Base-by-base conservation (phyloP, 2,329 filamentous ascomycete species). In the Beauveria sp. region DNA sequence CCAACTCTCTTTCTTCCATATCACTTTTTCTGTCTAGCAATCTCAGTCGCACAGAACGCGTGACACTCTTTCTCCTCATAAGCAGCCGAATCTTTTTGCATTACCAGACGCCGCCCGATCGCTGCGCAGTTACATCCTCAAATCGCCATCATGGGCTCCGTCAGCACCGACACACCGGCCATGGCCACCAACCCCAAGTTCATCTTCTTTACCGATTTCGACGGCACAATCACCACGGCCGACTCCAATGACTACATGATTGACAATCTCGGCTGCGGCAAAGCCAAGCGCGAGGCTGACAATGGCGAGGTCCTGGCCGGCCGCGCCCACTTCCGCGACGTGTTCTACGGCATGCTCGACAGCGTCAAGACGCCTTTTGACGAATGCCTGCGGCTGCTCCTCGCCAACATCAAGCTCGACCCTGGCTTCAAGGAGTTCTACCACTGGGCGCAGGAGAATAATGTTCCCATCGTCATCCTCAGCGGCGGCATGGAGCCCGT, bases 171-270 rank as follows among this genome's bases (percentile, higher is more conserved):
- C 53, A 81, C 84, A 28, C 84, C 84, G 61, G 85, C 85, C 50
- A 77, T 87, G 73, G 79, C 79, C 69, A 86, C 80, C 62, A 86
- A 89, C 73, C 93, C 93, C 57, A 89, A 91, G 77, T 90, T 91
- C 79, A 93, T 99, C 80, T 97, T 99, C 84, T 98, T 98, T 81
- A 96, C 93, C 68, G 95, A 99, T 78, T 98, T 98, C 73, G 95
- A 99, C 76, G 95, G 95, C 70, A 98, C 93, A 59, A 93, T 97
- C 73, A 97, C 93, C 54, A 82, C 81, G 60, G 79, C 83, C 69
- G 85, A 87, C 75, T 83, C 72, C 72, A 88, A 87, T 72, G 84
- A 85, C 75, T 84, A 75, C 74, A 79, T 93, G 86, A 97, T 93
- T 62, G 95, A 98, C 79, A 95, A 90, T 76, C 83, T 97, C 64